These are phyloP conservation scores for Fistulinella prunicolor DNA, from an alignment of 768 basidiomycete species.

Conservation along the genomic window DNA sequence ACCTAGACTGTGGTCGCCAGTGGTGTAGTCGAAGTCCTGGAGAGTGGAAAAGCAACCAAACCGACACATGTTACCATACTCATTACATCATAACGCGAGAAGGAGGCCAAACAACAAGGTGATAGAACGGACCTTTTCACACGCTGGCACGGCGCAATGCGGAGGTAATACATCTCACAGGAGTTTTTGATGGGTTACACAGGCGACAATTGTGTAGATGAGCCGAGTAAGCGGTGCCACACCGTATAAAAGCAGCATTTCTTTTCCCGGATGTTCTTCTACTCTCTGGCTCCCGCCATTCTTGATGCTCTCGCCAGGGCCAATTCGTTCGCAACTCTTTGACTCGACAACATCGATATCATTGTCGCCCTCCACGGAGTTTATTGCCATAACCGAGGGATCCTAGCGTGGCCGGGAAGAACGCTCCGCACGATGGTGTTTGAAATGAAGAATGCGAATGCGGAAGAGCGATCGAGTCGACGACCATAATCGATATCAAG, in stretches of 20 bases:
- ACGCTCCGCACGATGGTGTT: neutral
- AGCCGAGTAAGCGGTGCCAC: constrained; percentile 4
- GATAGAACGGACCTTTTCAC: constrained; percentile 8
- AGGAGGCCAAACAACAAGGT: neutral
- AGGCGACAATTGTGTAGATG: neutral
- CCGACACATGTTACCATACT: no score
- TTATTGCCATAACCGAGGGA: neutral
- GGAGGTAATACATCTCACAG: neutral
- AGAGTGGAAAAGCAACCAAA: no score
- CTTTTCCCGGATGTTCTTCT: neutral
- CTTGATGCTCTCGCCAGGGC: neutral
- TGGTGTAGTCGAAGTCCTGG: no score
- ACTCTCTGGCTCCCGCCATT: neutral
- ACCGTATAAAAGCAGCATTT: constrained; percentile 1
- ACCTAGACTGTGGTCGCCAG: no score
- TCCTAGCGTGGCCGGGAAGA: no score
- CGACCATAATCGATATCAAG: no score
- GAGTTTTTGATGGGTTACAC: neutral
- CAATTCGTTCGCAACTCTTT: neutral
- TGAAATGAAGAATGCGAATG: neutral
- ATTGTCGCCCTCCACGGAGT: neutral
- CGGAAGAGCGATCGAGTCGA: no score
- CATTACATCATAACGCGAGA: neutral
- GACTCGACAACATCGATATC: neutral
- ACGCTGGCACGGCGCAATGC: neutral